A percentile compares a stretch with the other conserved stretches of the same genome.
phyloP scores from a whole-genome alignment of 306 rosid genomes.

The Dryas octopetala region DNA sequence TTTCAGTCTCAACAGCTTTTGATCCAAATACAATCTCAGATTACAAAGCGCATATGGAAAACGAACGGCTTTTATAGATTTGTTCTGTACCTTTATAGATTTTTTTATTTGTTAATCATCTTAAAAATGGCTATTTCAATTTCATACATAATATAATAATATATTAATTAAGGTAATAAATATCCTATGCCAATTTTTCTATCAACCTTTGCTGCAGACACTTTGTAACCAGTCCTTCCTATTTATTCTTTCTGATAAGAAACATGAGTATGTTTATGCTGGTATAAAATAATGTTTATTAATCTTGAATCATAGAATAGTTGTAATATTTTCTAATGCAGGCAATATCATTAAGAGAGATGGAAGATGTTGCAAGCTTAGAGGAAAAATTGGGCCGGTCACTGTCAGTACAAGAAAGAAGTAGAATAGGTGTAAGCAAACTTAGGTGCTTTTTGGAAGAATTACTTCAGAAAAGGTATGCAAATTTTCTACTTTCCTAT shows the following conservation, averaged over 20 bases:
- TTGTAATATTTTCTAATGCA: conserved; percentile 36
- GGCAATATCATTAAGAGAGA: conserved; percentile 80
- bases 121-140: too few relatives aligned
- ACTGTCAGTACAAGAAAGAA: conserved; percentile 75
- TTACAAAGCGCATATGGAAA: background rate
- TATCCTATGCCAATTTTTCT: background rate
- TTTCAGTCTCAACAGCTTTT: background rate
- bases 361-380: conserved; percentile 73
- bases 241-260: background rate
- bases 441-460: conserved; percentile 83
- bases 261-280: background rate
- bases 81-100: background rate
- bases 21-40: background rate
- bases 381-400: conserved; percentile 83
- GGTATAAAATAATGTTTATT: too few relatives aligned
- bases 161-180: background rate
- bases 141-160: background rate
- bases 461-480: conserved; percentile 78
- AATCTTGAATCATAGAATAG: background rate
- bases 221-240: background rate
- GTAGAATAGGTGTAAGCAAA: conserved; percentile 92
- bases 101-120: too few relatives aligned
- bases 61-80: background rate
- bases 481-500: background rate
- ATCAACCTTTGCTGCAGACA: background rate